Evolutionary conservation across 441 rosid species (phyloP).

Genomic region (Pelargonium myrrhifolium): DNA sequence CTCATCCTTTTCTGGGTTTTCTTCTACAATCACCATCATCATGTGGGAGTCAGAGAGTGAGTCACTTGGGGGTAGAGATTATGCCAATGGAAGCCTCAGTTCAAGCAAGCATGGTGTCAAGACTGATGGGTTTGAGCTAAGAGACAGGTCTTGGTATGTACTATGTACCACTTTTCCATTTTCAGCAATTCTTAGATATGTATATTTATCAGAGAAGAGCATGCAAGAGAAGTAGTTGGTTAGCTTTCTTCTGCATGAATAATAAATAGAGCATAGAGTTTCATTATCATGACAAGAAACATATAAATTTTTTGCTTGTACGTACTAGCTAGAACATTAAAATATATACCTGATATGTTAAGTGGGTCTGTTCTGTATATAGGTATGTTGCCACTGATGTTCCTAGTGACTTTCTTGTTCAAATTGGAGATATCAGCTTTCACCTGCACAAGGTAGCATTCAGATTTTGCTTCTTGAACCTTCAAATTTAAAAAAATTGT

Average conservation of each 20-base stretch:
- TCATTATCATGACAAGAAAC: too few relatives aligned
- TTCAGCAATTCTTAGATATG: neutral
- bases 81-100: constrained; percentile 65
- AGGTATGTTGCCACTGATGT: constrained; percentile 92
- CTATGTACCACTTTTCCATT: constrained; percentile 22
- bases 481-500: constrained; percentile 4
- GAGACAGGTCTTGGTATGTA: constrained; percentile 92
- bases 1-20: constrained; percentile 15
- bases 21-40: constrained; percentile 10
- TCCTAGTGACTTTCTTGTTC: constrained; percentile 77
- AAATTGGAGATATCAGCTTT: constrained; percentile 62
- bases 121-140: constrained; percentile 80
- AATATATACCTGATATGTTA: too few relatives aligned
- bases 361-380: constrained; percentile 2
- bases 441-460: constrained; percentile 78
- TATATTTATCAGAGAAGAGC: neutral
- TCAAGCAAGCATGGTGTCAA: constrained; percentile 59
- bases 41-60: constrained; percentile 96
- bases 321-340: too few relatives aligned
- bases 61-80: constrained; percentile 55
- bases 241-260: constrained; percentile 10
- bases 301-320: too few relatives aligned
- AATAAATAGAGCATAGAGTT: too few relatives aligned
- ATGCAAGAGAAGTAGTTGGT: neutral
- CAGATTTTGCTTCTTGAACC: constrained; percentile 9